Base-by-base conservation (phyloP, 805 yeast species). In the Candida pseudofarinosa region DNA sequence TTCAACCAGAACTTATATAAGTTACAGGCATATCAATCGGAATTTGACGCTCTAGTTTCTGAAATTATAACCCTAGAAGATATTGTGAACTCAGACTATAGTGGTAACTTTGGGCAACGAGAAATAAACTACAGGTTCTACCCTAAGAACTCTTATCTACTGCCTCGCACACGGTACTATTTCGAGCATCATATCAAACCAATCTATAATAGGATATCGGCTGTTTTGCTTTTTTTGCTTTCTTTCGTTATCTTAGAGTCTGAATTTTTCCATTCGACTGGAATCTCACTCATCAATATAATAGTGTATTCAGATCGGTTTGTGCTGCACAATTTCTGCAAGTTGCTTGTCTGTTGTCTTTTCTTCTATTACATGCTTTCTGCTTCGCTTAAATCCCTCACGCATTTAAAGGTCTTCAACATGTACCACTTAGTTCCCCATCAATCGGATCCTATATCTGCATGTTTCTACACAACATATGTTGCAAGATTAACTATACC, bases 401-500 rank as follows among this genome's bases (percentile, higher is more conserved):
- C 90, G 3, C 74, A 77, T 37, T 72, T 87, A 45, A 79, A 81
- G 46, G 65, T 88, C 4, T 88, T 88, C 70, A 83, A 84, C 56
- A 73, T 84, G 59, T 88, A 86, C 58, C 89, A 85, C 47, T 71
- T 88, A 44, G 88, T 85, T 12, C 80, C 83, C 15, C 74, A 74
- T 48, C 75, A 80, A 41, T 82, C 91, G 0, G 91, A 84, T 56
- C 83, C 87, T 0, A 84, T 86, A 0, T 80, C 88, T 13, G 75
- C 85, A 17, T 73, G 87, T 28, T 88, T 87, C 57, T 88, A 85
- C 59, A 80, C 89, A 16, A 83, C 85, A 53, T 87, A 88, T 53
- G 81, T 87, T 15, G 84, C 90, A 40, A 79, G 96, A 48, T 67
- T 88, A 57, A 85, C 95, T 0, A 81, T 88, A 10, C 96, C 96